phyloP scores from a whole-genome alignment of 2,329 filamentous ascomycete genomes.

The Bipolaris gigantea region DNA sequence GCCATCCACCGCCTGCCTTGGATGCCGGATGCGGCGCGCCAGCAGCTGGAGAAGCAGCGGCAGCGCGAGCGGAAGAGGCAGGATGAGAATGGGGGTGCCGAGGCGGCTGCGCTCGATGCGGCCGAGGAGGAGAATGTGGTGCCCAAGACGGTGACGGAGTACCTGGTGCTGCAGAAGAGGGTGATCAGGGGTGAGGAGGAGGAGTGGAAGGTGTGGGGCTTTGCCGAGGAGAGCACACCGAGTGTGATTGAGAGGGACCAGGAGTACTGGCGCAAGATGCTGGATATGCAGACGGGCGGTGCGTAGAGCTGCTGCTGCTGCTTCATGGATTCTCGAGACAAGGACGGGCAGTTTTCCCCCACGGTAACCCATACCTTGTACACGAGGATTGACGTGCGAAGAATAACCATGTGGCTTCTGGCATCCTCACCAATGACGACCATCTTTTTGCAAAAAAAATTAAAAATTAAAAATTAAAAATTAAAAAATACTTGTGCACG shows the following conservation, averaged over 20 bases:
- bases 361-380: slow-evolving; percentile 22
- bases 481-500: no score
- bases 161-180: slow-evolving; percentile 62
- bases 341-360: background rate
- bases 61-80: slow-evolving; percentile 1
- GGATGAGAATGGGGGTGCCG: background rate
- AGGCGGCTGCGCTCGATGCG: background rate
- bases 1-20: slow-evolving; percentile 3
- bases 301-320: background rate
- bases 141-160: slow-evolving; percentile 57
- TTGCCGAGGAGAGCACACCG: slow-evolving; percentile 54
- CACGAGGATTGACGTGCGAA: slow-evolving; percentile 2
- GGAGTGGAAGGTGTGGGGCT: slow-evolving; percentile 69
- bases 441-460: background rate
- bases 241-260: slow-evolving; percentile 28
- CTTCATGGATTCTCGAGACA: no score
- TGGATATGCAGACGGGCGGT: slow-evolving; percentile 21
- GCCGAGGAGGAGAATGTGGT: slow-evolving; percentile 4
- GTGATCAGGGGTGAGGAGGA: slow-evolving; percentile 52
- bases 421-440: background rate
- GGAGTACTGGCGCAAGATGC: slow-evolving; percentile 23
- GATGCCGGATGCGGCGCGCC: slow-evolving; percentile 12
- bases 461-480: no score
- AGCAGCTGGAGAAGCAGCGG: slow-evolving; percentile 7
- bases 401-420: background rate